Base-by-base conservation (phyloP, 768 basidiomycete genomes). In the Russula emetica region DNA sequence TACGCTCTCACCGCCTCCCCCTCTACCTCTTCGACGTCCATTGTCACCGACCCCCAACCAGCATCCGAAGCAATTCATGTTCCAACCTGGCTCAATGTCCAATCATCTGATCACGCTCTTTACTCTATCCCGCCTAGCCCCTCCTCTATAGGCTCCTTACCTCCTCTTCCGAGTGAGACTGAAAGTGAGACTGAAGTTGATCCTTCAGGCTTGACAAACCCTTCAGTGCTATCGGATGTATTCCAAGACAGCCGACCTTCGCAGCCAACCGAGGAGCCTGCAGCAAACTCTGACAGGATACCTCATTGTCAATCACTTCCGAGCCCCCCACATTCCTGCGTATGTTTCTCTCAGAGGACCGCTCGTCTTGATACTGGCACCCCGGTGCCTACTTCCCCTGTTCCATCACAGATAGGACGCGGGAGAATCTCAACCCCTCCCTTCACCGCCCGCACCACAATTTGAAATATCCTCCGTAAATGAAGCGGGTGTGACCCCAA, bases 261-360 rank as follows among this genome's bases (percentile, higher is more conserved):
- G 26, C 50, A 40, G 34, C 38, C 49, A 18, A 5, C 24, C 40
- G 30, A 42, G 13, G 42, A 36, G 24, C 28, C 49, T 32, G 20
- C 47, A 36, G 22, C 40, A 20, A 55, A 4, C n/a, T 24, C 47
- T n/a, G 59, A 64, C 22, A 56, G 54, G 24, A 22, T 30, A 14
- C 32, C 47, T 24, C 58, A 26, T 20, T 24, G n/a, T 64, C 59
- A 45, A 18, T 61, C 63, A 38, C 56, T 24, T 10, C 59, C 59
- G 30, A 38, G 24, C 26, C 20, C 42, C 34, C 26, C 26, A 26
- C n/a, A 8, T 18, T 34, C 49, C 30, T 22, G 54, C 16, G 38
- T 40, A 26, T 28, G 24, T 28, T 18, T 26, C n/a, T n/a, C 30
- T 55, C 49, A 60, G 24, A 40, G 38, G 32, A 30, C n/a, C 10